phyloP scores from a whole-genome alignment of 2,329 filamentous ascomycete genomes.

The Ilyonectria sp. region DNA sequence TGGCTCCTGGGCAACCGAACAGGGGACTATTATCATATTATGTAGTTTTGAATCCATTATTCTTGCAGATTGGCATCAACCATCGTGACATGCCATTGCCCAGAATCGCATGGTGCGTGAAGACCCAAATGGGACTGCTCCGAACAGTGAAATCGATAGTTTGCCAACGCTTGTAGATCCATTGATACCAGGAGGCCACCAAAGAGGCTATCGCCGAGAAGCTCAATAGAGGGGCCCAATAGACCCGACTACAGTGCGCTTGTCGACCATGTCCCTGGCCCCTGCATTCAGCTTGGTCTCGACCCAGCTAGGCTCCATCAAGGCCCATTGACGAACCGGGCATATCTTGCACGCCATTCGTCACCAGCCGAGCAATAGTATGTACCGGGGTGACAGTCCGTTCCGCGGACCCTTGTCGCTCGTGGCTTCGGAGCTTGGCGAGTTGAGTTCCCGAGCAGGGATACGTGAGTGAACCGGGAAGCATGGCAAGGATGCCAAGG shows the following conservation, averaged over 20 bases:
- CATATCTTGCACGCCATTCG: not conserved
- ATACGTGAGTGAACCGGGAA: not conserved
- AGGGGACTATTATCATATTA: not conserved
- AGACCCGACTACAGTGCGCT: not conserved
- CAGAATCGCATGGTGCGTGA: not conserved
- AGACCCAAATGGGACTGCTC: not conserved
- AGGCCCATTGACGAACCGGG: not conserved
- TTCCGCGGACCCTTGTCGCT: not conserved
- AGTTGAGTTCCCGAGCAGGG: slow-evolving; percentile 2
- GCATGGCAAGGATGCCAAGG: not conserved
- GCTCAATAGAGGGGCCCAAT: not conserved
- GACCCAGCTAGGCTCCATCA: not conserved
- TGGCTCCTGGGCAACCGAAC: not conserved
- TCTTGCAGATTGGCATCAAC: not conserved
- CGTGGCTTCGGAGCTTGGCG: not conserved
- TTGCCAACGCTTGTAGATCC: not conserved
- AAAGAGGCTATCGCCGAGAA: not conserved
- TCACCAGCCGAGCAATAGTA: not conserved
- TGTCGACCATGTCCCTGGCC: not conserved
- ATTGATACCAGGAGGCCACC: not conserved
- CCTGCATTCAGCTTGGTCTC: slow-evolving; percentile 4
- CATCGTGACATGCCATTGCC: not conserved
- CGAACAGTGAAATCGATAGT: not conserved
- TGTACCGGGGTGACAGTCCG: not conserved
- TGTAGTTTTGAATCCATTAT: not conserved